Base-by-base conservation (phyloP, 768 basidiomycete genomes). In the Tephrocybe sp. region DNA sequence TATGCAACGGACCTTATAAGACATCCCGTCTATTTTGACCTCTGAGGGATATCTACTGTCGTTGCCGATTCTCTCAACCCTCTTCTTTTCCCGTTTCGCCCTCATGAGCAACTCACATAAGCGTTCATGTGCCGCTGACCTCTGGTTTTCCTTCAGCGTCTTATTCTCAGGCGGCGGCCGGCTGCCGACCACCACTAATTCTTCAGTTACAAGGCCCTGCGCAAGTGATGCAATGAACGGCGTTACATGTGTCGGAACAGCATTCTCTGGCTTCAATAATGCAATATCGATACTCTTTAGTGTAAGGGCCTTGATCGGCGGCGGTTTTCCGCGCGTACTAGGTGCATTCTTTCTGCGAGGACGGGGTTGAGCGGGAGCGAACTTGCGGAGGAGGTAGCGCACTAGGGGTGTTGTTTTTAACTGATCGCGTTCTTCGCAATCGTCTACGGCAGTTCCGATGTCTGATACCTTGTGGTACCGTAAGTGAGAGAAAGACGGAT, bases 161-260 rank as follows among this genome's bases (percentile, higher is more conserved):
- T 65, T 66, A 22, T 69, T 59, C 2, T 58, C 54, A 1, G 58
- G 60, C 1, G 55, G 55, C 1, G 74, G 77, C 0, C 57, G 72
- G 0, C 74, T 67, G 3, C 80, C 88, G 7, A 88, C 64, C 1
- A 88, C 77, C 6, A 65, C 51, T 4, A 89, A 62, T 1, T 67
- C 64, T 52, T 87, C 87, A 19, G 69, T 71, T 43, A 88, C 82
- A 0, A 78, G 70, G 0, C 76, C 74, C 7, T 60, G 26, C 0
- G 84, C 79, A 7, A 89, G 63, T 8, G 65, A 57, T 5, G 73
- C 74, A 36, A 90, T 82, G 16, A 72, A 69, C 0, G 81, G 80
- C 0, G 87, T 89, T 7, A 90, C 85, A 39, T 79, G 78, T 0
- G 86, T 88, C 4, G 69, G 65, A 15, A 64, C 75, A 55, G 82